Base-by-base conservation (phyloP, 225 moss, liverwort and hornwort genomes). In the Anthoceros angustus region DNA sequence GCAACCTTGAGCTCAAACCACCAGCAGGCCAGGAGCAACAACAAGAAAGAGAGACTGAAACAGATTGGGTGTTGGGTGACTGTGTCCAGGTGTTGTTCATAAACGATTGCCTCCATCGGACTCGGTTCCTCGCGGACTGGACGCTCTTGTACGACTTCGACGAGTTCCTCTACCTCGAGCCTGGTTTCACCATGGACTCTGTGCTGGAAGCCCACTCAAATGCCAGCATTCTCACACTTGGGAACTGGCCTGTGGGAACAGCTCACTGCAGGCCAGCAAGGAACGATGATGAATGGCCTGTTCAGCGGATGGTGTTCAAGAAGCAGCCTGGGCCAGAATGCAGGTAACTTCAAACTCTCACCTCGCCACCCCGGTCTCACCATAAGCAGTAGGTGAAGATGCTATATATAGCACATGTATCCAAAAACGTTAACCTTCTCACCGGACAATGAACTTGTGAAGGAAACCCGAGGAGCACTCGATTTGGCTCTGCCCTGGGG, bases 71-170 rank as follows among this genome's bases (percentile, higher is more conserved):
- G 32, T 32, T 46, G 45, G 45, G 6, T 16, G 16, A 2, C 12
- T 11, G 11, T 46, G 12, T 66, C 25, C 77, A 88, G 62, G 76
- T 77, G 65, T 63, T 88, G 0, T 71, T 70, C 7, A 70, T 86
- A 0, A 88, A 92, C 15, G 83, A 88, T 68, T 92, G 91, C 66
- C 72, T 92, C 41, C 76, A 86, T 8, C 32, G 76, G 40, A 72
- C 75, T 24, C 66, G 78, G 39, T 78, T 72, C 61, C 45, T 83
- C 11, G 73, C 83, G 8, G 72, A 72, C 8, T 86, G 83, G 83
- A 66, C 18, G 0, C 70, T 92, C 0, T 88, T 83, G n/a, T 88
- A 80, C 82, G 74, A 74, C 20, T 74, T 86, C 60, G 91, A 92
- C 20, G 87, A 92, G 61, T 88, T 87, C 67, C 64, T 80, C n/a